Base-by-base conservation (phyloP, 2,329 filamentous ascomycete genomes). In the Pseudocercospora fuligena region DNA sequence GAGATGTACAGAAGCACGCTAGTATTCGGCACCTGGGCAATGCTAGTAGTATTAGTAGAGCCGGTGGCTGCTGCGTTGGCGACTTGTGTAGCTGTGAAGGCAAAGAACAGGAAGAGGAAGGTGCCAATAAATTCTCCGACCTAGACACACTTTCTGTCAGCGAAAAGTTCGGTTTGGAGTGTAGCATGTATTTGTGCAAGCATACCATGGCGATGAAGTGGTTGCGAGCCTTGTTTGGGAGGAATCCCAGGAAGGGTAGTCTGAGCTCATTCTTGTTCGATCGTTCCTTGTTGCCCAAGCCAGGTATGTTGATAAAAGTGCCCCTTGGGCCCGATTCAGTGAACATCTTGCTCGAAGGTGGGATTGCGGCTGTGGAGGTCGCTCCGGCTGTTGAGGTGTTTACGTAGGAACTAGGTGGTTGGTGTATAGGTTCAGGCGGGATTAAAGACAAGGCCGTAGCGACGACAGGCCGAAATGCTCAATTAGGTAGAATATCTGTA, bases 101-200 rank as follows among this genome's bases (percentile, higher is more conserved):
- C 76, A 70, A 81, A 79, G 74, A 80, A 81, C 23, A 84, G 74
- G 71, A 79, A 84, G 67, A 83, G 77, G 69, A 83, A 68, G 59
- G 69, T 82, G 53, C 82, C 82, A 56, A 80, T 76, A 61, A 83
- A 80, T 62, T 84, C 74, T 62, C 82, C 83, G 19, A 82, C 56
- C 56, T 58, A 19, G 2, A 11, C 5, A 36, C 6, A 23, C 14
- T 16, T 12, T 9, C 2, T 25, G 49, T 54, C 25, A 54, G 49
- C 25, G n/a, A 25, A 16, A 8, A 29, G 14, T 8, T 7, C 23
- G 14, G 49, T 4, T 25, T 16, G 6, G 14, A 8, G 6, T 29
- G 3, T 54, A 8, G 8, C 0, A 11, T 21, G 25, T 56, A 16
- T 4, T 33, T 33, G 16, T 16, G 27, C 12, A 21, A 12, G 31